Percentiles rank a stretch among this genome's conserved stretches.
Conservation (phyloP, 2,329 filamentous ascomycete species). For the Fusarium solani-melongenae region DNA sequence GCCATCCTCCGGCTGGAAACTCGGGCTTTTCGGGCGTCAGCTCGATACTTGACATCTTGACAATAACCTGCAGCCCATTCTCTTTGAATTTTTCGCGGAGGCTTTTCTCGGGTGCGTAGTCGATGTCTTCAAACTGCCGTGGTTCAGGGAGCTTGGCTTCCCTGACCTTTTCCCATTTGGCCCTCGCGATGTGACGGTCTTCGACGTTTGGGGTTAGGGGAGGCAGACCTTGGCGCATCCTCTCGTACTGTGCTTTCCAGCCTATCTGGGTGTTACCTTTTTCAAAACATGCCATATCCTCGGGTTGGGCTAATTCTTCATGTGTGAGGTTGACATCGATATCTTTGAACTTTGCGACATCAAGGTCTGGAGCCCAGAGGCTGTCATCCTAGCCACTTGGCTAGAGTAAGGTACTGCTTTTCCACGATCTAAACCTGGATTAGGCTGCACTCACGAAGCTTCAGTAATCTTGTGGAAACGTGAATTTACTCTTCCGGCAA, state of each 20-base stretch:
- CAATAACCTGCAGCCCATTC: background rate
- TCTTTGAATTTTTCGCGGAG: background rate
- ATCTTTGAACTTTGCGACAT: background rate
- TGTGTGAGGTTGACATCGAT: background rate
- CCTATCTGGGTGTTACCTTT: background rate
- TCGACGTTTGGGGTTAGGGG: constrained; percentile 1
- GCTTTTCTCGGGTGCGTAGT: background rate
- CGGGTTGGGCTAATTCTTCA: background rate
- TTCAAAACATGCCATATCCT: background rate
- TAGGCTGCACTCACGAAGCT: background rate
- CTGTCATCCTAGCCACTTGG: background rate
- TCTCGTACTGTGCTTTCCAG: background rate
- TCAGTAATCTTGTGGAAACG: background rate
- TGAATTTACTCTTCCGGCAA: background rate
- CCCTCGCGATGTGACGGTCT: background rate
- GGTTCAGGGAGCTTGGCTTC: background rate
- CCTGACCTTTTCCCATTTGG: background rate
- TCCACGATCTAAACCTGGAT: background rate
- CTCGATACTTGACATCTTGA: constrained; percentile 15
- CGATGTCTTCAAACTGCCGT: background rate
- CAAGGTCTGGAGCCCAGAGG: background rate
- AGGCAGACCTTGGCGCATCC: background rate
- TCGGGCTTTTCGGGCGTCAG: background rate
- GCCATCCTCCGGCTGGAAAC: background rate
- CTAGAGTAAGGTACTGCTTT: background rate